These are phyloP conservation scores for Wickerhamiella parazyma DNA, from an alignment of 805 yeast genomes.

Conservation along the genomic window DNA sequence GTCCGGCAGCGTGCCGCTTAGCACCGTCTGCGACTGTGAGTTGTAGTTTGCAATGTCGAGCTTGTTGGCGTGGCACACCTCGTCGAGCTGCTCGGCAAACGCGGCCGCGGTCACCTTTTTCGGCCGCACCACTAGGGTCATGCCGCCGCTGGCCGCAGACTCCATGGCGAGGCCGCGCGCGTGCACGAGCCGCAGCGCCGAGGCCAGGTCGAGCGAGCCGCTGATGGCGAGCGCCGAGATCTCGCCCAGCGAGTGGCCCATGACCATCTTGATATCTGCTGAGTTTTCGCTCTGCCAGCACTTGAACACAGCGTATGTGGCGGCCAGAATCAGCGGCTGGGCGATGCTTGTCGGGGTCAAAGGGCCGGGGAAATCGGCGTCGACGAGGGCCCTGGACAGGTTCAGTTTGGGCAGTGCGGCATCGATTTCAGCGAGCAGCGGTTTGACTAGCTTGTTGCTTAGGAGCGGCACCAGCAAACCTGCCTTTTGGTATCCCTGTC, in stretches of 20 bases:
- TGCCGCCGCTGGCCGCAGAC: slow-evolving; percentile 24
- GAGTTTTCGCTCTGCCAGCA: slow-evolving; percentile 9
- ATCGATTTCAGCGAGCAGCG: slow-evolving; percentile 23
- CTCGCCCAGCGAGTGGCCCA: slow-evolving; percentile 42
- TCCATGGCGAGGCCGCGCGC: slow-evolving; percentile 35
- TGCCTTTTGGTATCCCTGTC: slow-evolving; percentile 28
- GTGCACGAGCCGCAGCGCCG: slow-evolving; percentile 33
- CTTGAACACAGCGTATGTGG: slow-evolving; percentile 27
- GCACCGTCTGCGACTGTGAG: slow-evolving; percentile 30
- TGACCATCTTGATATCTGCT: slow-evolving; percentile 14
- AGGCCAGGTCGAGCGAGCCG: slow-evolving; percentile 26
- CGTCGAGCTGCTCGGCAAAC: slow-evolving; percentile 10
- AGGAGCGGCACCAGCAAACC: slow-evolving; percentile 21
- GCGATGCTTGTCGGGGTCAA: slow-evolving; percentile 33
- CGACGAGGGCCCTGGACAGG: slow-evolving; percentile 14
- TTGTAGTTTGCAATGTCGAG: slow-evolving; percentile 37
- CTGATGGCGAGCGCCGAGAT: slow-evolving; percentile 32
- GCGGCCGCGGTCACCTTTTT: slow-evolving; percentile 4
- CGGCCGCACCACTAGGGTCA: slow-evolving; percentile 15
- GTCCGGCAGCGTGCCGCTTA: slow-evolving; percentile 30
- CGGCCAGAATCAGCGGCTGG: slow-evolving; percentile 40
- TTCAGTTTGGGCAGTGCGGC: slow-evolving; percentile 31
- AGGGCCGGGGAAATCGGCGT: slow-evolving; percentile 10
- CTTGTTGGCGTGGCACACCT: slow-evolving; percentile 12
- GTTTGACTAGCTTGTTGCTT: slow-evolving; percentile 14